Base-by-base conservation (phyloP, 768 basidiomycete species). In the Amanita thiersii region DNA sequence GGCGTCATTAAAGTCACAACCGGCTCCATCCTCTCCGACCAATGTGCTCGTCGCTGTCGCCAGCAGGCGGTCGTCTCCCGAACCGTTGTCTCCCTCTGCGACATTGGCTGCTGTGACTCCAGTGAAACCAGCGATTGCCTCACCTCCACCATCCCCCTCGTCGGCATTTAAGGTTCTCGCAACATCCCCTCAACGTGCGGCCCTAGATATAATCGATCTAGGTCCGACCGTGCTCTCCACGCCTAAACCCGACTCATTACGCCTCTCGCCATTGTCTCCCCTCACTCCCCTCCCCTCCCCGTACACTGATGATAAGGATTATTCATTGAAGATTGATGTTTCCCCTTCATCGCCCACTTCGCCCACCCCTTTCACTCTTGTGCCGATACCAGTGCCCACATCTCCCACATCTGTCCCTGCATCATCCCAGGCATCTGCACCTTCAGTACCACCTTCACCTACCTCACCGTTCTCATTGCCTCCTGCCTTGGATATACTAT, bases 171-270 rank as follows among this genome's bases (percentile, higher is more conserved):
- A 25, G 2, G 30, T 40, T 7, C 20, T 40, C 1, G 39, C 39
- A 21, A n/a, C 38, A 6, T 26, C 38, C 3, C 38, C 38, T 14
- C 39, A 40, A 32, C 34, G 42, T 15, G 34, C 34, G 0, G 34
- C 34, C 1, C 42, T 43, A 18, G 42, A 43, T 19, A 36, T 37
- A 6, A 43, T 43, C 42, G 42, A 43, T 43, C 33, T 43, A 5
- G 42, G 42, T 29, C 34, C 33, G 3, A n/a, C 34, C 2, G 15
- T 30, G 15, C 33, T 28, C 5, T 43, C 42, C 24, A n/a, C n/a
- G n/a, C n/a, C n/a, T n/a, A 24, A 36, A 5, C 4, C 25, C 23
- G 25, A 43, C 3, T 37, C 36, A 10, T 10, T 23, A 11, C 36
- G 36, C 17, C 19, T 3, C 20, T 23, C 20, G 36, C n/a, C n/a